Percentiles rank a stretch among this genome's conserved stretches.
These are phyloP conservation scores for Pyricularia pennisetigena DNA, from an alignment of 2,329 filamentous ascomycete species.

Conservation along the genomic window DNA sequence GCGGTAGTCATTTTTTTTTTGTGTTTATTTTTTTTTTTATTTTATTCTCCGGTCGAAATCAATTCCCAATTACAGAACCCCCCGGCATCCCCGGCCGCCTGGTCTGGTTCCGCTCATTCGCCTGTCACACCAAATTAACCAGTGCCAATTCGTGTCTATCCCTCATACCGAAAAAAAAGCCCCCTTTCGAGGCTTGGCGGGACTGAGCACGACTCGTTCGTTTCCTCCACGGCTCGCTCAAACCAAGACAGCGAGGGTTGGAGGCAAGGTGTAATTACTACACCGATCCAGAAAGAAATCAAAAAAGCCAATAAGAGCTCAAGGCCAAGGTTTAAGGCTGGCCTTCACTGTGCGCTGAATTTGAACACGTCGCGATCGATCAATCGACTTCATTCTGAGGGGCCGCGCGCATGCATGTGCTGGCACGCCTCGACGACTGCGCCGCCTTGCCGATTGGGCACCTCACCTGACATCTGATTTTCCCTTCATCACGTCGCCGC, in stretches of 20 bases:
- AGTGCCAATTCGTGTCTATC: not conserved
- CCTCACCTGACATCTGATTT: not conserved
- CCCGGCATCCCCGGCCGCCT: not conserved
- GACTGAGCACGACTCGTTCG: not conserved
- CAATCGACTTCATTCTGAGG: not conserved
- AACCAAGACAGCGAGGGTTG: not conserved
- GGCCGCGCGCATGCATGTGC: not conserved
- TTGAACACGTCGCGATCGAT: not conserved
- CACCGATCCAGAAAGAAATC: not conserved
- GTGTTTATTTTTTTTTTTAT: too few species aligned
- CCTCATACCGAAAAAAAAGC: not conserved
- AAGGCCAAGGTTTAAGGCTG: constrained; percentile 1
- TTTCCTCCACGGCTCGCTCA: not conserved
- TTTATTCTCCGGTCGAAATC: not conserved
- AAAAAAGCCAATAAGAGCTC: not conserved
- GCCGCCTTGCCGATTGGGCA: not conserved
- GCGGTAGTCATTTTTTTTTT: too few species aligned
- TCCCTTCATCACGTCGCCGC: not conserved
- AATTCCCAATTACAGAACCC: not conserved
- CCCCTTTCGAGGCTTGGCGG: not conserved
- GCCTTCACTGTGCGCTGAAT: not conserved
- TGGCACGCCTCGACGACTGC: not conserved
- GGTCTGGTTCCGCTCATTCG: not conserved
- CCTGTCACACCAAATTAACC: not conserved
- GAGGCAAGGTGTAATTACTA: not conserved